Conservation (phyloP, 1,284 basidiomycete genomes). For the Heliocybe sulcata region DNA sequence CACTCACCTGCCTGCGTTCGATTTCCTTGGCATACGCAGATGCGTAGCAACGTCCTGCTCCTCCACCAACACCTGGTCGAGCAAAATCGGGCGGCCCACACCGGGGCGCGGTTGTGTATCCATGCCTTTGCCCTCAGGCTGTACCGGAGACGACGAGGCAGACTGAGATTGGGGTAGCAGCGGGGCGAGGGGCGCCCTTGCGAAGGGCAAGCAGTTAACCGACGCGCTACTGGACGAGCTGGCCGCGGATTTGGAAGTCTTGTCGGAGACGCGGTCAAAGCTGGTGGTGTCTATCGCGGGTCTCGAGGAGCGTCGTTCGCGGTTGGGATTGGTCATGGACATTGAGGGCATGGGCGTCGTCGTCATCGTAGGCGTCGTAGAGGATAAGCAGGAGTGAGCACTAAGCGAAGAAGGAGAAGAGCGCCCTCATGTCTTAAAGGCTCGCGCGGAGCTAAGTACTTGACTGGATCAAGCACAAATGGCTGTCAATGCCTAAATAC, state of each 20-base stretch:
- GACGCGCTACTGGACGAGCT: not conserved
- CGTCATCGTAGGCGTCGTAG: not conserved
- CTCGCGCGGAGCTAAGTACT: not conserved
- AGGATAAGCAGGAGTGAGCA: not conserved
- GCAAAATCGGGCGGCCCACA: not conserved
- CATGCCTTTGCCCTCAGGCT: not conserved
- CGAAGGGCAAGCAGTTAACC: not conserved
- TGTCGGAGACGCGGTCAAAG: not conserved
- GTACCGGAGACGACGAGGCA: constrained; percentile 4
- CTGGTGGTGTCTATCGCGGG: not conserved
- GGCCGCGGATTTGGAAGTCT: not conserved
- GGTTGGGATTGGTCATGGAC: not conserved
- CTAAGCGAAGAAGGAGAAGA: not conserved
- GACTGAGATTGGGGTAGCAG: constrained; percentile 9
- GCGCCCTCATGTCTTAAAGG: not conserved
- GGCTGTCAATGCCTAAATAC: not conserved
- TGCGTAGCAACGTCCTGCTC: not conserved
- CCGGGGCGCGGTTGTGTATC: not conserved
- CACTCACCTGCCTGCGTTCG: not conserved
- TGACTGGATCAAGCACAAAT: not conserved
- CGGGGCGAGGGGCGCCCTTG: constrained; percentile 9
- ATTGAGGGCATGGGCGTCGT: not conserved
- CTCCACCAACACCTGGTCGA: not conserved
- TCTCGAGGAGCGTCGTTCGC: not conserved
- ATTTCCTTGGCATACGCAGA: not conserved